Evolutionary conservation across 2,329 filamentous ascomycete species (phyloP), one percentile per base, ranked within the genome.

Genomic region (Verticillium nonalfalfae): DNA sequence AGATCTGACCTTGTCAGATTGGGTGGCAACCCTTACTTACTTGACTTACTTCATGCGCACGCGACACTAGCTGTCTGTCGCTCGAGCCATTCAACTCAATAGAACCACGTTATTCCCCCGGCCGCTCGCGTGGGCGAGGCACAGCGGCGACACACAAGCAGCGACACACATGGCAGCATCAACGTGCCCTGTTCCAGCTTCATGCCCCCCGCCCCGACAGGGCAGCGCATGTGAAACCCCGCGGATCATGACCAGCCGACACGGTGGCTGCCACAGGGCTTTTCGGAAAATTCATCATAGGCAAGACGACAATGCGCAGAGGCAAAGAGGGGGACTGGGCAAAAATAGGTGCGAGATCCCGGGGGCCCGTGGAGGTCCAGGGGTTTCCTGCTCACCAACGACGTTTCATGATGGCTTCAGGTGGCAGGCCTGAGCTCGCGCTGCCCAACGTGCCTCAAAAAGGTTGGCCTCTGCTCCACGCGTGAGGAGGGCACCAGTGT

Each of bases 371-470:
- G 45, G 45, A 10, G 21, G 45, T 18, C 45, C 45, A 52, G 45
- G 45, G 45, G 45, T 52, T 21, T 31, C n/a, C 45, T 18, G 45
- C 45, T 36, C 45, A 18, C 34, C 54, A 4, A 45, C 52, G 50
- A 59, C 60, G 64, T 65, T 65, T 65, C 64, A 65, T 61, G 59
- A 64, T 55, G 62, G 64, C 64, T 65, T 65, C 64, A 65, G 58
- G 59, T 64, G 59, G 60, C 61, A 61, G 61, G 61, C 57, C 52
- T 40, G 60, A 40, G 40, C 52, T 34, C 36, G 11, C 10, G 54
- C 18, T 15, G 18, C 13, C 52, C 52, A 21, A 34, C 9, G 21
- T 35, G 26, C n/a, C 13, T 56, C 54, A 56, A 34, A 21, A 31
- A 36, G 35, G 35, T 36, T 31, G 26, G 38, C 38, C 38, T 39